These are phyloP conservation scores for Rasamsonia emersonii DNA, from an alignment of 2,329 filamentous ascomycete species.

Conservation along the genomic window DNA sequence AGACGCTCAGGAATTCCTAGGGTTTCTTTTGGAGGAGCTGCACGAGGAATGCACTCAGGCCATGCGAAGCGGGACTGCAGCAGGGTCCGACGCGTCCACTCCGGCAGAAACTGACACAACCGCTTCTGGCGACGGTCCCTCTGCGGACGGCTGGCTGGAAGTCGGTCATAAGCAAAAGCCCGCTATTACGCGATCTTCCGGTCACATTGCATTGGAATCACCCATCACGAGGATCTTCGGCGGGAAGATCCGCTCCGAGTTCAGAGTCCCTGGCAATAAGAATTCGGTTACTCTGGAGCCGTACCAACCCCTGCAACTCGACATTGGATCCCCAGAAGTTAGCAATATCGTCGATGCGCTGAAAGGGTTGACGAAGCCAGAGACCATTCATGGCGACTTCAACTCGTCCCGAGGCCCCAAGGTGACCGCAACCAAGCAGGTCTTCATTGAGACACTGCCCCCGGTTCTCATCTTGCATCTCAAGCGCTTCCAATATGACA, in stretches of 20 bases:
- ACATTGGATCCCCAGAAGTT: slow-evolving; percentile 80
- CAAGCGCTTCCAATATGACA: slow-evolving; percentile 96
- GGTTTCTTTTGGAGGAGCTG: slow-evolving; percentile 82
- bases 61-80: slow-evolving; percentile 48
- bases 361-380: slow-evolving; percentile 71
- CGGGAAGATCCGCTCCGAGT: slow-evolving; percentile 79
- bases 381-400: slow-evolving; percentile 79
- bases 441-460: slow-evolving; percentile 85
- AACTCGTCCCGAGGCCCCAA: slow-evolving; percentile 68
- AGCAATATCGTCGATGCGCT: slow-evolving; percentile 89
- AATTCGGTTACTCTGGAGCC: slow-evolving; percentile 87
- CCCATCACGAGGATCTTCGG: slow-evolving; percentile 93
- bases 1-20: slow-evolving; percentile 94
- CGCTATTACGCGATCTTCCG: slow-evolving; percentile 77
- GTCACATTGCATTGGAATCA: slow-evolving; percentile 61
- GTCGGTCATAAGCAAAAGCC: slow-evolving; percentile 87
- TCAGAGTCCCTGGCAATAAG: slow-evolving; percentile 77
- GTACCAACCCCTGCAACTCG: slow-evolving; percentile 87
- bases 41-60: slow-evolving; percentile 84
- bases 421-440: slow-evolving; percentile 78
- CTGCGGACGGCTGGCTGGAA: slow-evolving; percentile 75
- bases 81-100: slow-evolving; percentile 38
- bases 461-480: slow-evolving; percentile 89
- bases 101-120: slow-evolving; percentile 34
- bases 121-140: slow-evolving; percentile 26